Conservation (phyloP, 495 filamentous ascomycete species). For the Apiosordaria backusii region DNA sequence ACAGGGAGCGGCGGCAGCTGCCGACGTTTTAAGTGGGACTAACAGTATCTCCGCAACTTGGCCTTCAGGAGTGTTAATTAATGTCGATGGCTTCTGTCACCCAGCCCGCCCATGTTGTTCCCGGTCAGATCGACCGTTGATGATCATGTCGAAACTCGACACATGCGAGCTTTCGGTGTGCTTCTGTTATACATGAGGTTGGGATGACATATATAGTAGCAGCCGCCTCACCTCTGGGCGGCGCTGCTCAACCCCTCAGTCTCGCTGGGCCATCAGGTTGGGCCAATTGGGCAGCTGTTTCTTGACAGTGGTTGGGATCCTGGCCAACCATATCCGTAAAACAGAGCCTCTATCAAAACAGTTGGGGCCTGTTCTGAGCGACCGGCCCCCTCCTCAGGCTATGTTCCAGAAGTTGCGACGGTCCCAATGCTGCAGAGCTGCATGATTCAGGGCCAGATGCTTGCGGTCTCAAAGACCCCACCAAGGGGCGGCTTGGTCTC, state of each 20-base stretch:
- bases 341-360: background rate
- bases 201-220: background rate
- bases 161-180: too few relatives aligned
- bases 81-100: background rate
- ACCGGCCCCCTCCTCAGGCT: conserved; percentile 2
- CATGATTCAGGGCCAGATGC: conserved; percentile 1
- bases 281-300: background rate
- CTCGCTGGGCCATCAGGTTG: background rate
- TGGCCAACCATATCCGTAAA: background rate
- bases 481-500: conserved; percentile 13
- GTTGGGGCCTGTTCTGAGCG: background rate
- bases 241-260: background rate
- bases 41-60: background rate
- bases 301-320: conserved; percentile 1
- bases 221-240: background rate
- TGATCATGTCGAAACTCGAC: too few relatives aligned
- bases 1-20: background rate
- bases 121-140: background rate
- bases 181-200: background rate
- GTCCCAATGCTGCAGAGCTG: background rate
- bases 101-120: background rate
- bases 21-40: background rate
- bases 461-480: conserved; percentile 12
- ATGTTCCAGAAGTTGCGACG: conserved; percentile 20
- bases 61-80: background rate